Percentiles rank a stretch among this genome's conserved stretches.
Conservation (phyloP, 208 protist genomes). For the Trichomonas gallinae region DNA sequence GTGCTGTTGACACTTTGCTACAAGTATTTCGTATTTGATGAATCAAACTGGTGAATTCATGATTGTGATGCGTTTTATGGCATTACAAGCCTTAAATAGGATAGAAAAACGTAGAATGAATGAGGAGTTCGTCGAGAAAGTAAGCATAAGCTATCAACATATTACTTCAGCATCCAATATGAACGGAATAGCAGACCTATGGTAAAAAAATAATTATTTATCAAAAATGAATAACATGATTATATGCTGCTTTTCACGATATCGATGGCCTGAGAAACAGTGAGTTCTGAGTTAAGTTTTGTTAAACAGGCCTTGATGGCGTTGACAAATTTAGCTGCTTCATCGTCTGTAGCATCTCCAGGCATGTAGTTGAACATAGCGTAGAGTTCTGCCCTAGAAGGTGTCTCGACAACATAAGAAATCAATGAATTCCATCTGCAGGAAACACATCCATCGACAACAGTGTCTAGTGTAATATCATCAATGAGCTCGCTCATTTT, state of each 20-base stretch:
- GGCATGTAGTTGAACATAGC: neutral
- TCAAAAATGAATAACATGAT: neutral
- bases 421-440: neutral
- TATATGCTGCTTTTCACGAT: neutral
- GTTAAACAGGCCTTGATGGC: neutral
- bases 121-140: no score
- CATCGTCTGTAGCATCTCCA: neutral
- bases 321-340: neutral
- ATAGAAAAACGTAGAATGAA: no score
- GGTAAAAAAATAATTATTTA: no score
- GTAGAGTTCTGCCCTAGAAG: neutral
- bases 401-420: neutral
- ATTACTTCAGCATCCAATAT: no score
- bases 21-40: no score
- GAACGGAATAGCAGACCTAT: no score
- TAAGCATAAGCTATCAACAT: no score
- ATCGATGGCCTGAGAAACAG: neutral
- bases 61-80: no score
- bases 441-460: neutral
- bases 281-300: neutral
- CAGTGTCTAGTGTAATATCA: neutral
- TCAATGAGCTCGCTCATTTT: neutral
- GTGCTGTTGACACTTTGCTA: no score
- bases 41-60: no score
- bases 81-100: no score